Evolutionary conservation across 164 flowering plant species (phyloP).

Genomic region (Vitis labrusca): DNA sequence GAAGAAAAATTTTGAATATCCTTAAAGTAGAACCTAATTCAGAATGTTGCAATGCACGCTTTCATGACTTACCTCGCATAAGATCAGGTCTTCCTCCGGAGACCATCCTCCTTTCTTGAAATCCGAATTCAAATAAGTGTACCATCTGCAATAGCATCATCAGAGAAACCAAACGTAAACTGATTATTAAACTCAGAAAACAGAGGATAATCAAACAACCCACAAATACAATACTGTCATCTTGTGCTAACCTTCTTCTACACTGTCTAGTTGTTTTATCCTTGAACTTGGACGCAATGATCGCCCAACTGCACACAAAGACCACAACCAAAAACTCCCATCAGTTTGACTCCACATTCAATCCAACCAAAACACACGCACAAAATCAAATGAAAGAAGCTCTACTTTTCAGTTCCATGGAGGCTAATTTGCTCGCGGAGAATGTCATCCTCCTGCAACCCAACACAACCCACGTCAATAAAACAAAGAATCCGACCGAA

Average conservation of each 20-base stretch:
- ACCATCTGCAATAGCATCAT: conserved; percentile 63
- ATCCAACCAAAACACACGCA: not conserved
- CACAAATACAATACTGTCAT: not conserved
- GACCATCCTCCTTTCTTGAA: conserved; percentile 99
- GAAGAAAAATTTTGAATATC: too few species aligned
- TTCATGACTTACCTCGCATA: conserved; percentile 77
- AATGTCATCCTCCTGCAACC: conserved; percentile 85
- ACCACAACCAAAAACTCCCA: not conserved
- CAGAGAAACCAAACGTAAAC: not conserved
- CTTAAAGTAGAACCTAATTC: too few species aligned
- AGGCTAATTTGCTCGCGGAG: conserved; percentile 71
- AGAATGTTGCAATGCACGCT: not conserved
- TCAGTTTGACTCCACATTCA: conserved; percentile 1
- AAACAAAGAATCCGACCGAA: not conserved
- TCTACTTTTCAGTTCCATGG: conserved; percentile 87
- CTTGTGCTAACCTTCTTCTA: conserved; percentile 70
- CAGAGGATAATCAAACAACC: not conserved
- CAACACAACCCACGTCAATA: conserved; percentile 7
- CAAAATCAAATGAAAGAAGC: not conserved
- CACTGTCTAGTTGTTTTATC: conserved; percentile 94
- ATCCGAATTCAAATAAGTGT: conserved; percentile 89
- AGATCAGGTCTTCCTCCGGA: conserved; percentile 85
- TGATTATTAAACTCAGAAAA: not conserved
- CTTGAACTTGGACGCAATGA: conserved; percentile 82
- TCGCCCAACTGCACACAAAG: conserved; percentile 67